Evolutionary conservation across 768 basidiomycete species (phyloP), one percentile per base, ranked within the genome.

Genomic region (Collybia sp.): DNA sequence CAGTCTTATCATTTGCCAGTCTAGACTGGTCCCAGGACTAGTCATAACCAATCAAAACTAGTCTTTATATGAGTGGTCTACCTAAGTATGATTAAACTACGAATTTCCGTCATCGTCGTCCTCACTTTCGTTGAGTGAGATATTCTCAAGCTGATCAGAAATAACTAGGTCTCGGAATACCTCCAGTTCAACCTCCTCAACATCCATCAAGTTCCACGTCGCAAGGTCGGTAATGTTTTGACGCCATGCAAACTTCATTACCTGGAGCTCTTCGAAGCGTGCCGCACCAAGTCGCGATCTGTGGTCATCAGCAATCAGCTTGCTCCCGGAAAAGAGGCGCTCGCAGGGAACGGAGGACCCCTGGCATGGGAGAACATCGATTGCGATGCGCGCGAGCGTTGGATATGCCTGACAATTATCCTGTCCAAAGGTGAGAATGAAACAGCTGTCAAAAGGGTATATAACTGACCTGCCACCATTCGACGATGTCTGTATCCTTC

Each of bases 391-490:
- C 1, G 43, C 43, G 31, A 44, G 43, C 10, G 31, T 44, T 11
- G 43, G 43, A 13, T 44, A 44, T 33, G 36, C 10, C 15, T 35
- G 10, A 9, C 32, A 31, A 44, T 44, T 25, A 19, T 35, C 6
- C 43, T 44, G 18, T 12, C 5, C 4, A 44, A 13, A 17, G 43
- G 16, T 17, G n/a, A 33, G 47, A 30, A 41, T 32, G 15, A 12
- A 31, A 5, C 15, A n/a, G 34, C 9, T 16, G 33, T 12, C 43
- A 44, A n/a, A 44, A 40, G 18, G 45, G 34, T 12, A 45, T 5
- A 42, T 32, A 20, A 45, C 31, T 1, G 42, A 52, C 56, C 51
- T 50, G 45, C 56, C 53, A 57, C 51, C 48, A 54, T 40, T 45
- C 30, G 25, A 51, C 34, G 11, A 54, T 44, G 46, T 54, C 49